These are phyloP conservation scores for Populus nigra DNA, from an alignment of 345 rosid genomes.

Conservation along the genomic window DNA sequence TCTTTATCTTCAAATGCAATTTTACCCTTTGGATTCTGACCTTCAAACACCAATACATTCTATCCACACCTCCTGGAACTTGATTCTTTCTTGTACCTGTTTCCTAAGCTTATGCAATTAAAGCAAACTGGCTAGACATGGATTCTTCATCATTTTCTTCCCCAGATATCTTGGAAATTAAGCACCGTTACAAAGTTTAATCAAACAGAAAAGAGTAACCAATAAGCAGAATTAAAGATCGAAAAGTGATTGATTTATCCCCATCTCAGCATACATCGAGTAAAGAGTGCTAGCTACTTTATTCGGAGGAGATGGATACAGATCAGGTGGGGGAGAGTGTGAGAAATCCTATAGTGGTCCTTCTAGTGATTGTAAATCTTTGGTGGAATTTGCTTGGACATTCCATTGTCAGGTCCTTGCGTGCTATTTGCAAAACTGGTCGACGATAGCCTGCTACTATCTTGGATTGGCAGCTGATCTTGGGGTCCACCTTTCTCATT, in stretches of 20 bases:
- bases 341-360: too few relatives aligned
- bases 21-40: neutral
- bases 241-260: neutral
- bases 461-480: constrained; percentile 51
- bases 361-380: neutral
- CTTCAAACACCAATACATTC: neutral
- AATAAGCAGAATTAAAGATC: too few relatives aligned
- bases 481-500: constrained; percentile 35
- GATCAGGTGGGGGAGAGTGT: neutral
- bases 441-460: constrained; percentile 4
- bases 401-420: constrained; percentile 6
- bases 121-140: neutral
- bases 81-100: neutral
- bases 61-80: neutral
- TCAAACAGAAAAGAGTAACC: too few relatives aligned
- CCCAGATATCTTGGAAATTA: neutral
- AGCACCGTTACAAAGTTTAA: too few relatives aligned
- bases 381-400: neutral
- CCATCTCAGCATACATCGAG: neutral
- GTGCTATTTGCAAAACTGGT: constrained; percentile 17
- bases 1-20: neutral
- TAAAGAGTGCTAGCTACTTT: neutral
- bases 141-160: neutral
- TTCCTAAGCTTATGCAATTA: neutral
- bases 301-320: too few relatives aligned